Conservation (phyloP, 129 eudicot genomes). For the Artemisia argyi region DNA sequence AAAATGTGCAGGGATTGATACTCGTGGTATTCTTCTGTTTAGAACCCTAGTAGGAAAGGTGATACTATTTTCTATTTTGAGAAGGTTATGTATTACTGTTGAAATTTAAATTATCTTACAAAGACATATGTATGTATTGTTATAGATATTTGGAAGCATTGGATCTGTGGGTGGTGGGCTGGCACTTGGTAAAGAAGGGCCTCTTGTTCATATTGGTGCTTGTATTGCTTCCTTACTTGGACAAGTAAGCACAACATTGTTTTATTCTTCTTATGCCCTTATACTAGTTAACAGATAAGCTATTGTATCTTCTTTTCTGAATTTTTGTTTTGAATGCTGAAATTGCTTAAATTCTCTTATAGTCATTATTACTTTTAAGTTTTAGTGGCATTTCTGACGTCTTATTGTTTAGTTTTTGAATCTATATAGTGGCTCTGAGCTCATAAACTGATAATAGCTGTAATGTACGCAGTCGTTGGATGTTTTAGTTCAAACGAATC, state of each 20-base stretch:
- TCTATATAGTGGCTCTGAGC: slow-evolving; percentile 6
- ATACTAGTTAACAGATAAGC: slow-evolving; percentile 2
- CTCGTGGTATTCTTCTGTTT: slow-evolving; percentile 90
- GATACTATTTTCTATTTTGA: slow-evolving; percentile 7
- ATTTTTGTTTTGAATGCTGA: neutral
- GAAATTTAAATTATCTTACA: slow-evolving; percentile 2
- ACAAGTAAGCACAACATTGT: slow-evolving; percentile 52
- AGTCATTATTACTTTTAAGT: neutral
- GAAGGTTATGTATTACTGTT: neutral
- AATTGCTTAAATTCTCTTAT: neutral
- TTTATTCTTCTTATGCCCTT: neutral
- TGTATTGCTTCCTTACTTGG: slow-evolving; percentile 98
- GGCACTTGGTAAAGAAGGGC: slow-evolving; percentile 99
- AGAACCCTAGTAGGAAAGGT: slow-evolving; percentile 97
- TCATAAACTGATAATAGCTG: neutral
- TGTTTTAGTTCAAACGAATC: neutral
- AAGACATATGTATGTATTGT: slow-evolving; percentile 5
- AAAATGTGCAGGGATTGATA: slow-evolving; percentile 73
- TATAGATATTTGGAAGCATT: slow-evolving; percentile 87
- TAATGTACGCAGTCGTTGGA: slow-evolving; percentile 4
- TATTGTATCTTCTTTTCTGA: neutral
- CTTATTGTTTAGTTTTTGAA: neutral
- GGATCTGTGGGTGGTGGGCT: slow-evolving; percentile 99
- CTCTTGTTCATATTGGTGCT: slow-evolving; percentile 99
- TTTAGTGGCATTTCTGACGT: slow-evolving; percentile 2